phyloP scores from a whole-genome alignment of 306 rosid genomes.

The Acacia crassicarpa region DNA sequence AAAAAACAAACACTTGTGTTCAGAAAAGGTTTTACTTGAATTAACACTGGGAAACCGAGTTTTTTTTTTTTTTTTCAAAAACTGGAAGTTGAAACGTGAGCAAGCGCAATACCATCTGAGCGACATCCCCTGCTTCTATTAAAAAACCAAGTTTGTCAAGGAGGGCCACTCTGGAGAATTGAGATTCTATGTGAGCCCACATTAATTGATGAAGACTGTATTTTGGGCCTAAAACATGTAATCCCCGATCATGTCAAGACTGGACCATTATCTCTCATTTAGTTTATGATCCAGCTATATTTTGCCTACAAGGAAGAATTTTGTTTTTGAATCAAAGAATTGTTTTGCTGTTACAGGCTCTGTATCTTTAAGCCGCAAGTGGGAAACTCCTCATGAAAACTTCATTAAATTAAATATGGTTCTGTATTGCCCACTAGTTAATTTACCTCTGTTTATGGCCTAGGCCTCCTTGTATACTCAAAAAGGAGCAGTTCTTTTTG shows the following conservation, averaged over 20 bases:
- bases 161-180: neutral
- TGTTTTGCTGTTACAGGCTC: neutral
- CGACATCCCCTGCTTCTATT: slow-evolving; percentile 50
- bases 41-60: too few species aligned
- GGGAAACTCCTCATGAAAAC: neutral
- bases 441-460: neutral
- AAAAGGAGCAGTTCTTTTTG: neutral
- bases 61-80: too few species aligned
- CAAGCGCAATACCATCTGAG: slow-evolving; percentile 85
- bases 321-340: neutral
- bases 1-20: too few species aligned
- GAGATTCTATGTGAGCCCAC: neutral
- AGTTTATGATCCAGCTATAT: neutral
- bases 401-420: neutral
- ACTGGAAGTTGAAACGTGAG: neutral
- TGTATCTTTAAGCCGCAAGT: neutral
- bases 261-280: neutral
- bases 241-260: neutral
- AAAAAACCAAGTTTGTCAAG: too few species aligned
- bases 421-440: neutral
- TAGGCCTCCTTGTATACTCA: neutral
- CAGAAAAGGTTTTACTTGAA: too few species aligned
- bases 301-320: neutral
- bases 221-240: neutral
- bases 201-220: neutral